Base-by-base conservation (phyloP, 352 stramenopile genomes). In the Globisporangium echinulatum region DNA sequence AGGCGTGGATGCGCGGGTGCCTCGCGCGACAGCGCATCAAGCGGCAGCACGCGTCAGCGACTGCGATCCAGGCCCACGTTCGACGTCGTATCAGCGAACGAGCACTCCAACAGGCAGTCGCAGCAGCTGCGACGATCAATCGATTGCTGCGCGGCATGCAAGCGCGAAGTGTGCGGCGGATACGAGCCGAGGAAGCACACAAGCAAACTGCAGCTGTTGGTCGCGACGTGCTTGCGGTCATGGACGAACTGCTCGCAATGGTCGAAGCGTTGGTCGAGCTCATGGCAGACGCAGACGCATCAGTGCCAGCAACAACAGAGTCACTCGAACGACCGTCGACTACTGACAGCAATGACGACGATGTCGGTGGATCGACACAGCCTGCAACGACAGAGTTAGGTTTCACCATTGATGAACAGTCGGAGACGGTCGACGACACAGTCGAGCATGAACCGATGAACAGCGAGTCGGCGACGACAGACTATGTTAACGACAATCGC, bases 61-160 rank as follows among this genome's bases (percentile, higher is more conserved):
- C 49, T 36, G 44, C 11, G 44, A 71, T 72, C 39, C 68, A 75
- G 53, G 62, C 68, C 0, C 64, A 75, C 14, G 37, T 67, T 42
- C 58, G 58, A 15, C 33, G 62, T 11, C 62, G 48, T 49, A 51
- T 68, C 14, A 53, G 19, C 4, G 53, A 68, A 7, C 67, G 60
- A 56, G 36, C 36, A 51, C 2, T 52, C 8, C 43, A 47, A 19
- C 39, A 65, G 40, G 7, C 50, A 7, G 54, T 56, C 6, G 37
- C 46, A 4, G 52, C 52, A 42, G 54, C 48, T 10, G 39, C 46
- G 19, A 61, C 52, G 47, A 64, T 64, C 52, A 64, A 55, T 17
- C 42, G 58, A 25, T 7, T 49, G 3, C 43, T 58, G n/a, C 58
- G 58, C 3, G 58, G 58, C 6, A 53, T 48, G 51, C 36, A 54